A percentile compares a stretch with the other conserved stretches of the same genome.
These are phyloP conservation scores for Alternaria sp. DNA, from an alignment of 2,329 filamentous ascomycete genomes.

Conservation along the genomic window DNA sequence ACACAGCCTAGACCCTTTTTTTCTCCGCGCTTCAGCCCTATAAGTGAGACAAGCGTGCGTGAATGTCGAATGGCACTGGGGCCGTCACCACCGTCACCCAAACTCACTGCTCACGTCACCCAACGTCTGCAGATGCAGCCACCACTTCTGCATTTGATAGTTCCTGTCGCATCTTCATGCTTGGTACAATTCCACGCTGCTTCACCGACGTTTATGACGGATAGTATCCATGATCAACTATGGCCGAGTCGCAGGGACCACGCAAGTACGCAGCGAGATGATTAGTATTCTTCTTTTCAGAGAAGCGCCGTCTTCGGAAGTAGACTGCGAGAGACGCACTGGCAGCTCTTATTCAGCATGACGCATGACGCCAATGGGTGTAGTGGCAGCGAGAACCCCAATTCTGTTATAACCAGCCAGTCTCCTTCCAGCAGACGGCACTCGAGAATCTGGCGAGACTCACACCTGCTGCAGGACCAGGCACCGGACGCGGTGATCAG, in stretches of 20 bases:
- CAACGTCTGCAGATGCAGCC: background rate
- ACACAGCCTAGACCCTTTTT: slow-evolving; percentile 12
- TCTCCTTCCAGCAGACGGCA: background rate
- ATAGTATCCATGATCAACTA: background rate
- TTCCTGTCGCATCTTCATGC: background rate
- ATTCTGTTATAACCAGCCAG: background rate
- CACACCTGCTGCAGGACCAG: slow-evolving; percentile 15
- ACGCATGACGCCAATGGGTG: background rate
- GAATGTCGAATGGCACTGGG: background rate
- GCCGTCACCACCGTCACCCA: background rate
- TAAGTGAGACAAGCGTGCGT: background rate
- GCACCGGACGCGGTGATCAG: slow-evolving; percentile 21
- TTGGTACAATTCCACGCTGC: background rate
- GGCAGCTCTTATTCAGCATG: background rate
- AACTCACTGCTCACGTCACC: background rate
- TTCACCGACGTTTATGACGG: background rate
- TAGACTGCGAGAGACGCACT: background rate
- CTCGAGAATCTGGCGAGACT: background rate
- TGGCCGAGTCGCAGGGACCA: background rate
- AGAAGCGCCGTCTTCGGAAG: background rate
- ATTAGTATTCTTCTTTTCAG: background rate
- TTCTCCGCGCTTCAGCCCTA: slow-evolving; percentile 24
- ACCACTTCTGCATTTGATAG: background rate
- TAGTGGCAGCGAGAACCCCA: background rate
- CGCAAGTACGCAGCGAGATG: background rate